These are phyloP conservation scores for Comarum palustre DNA, from an alignment of 306 rosid species.

Conservation along the genomic window DNA sequence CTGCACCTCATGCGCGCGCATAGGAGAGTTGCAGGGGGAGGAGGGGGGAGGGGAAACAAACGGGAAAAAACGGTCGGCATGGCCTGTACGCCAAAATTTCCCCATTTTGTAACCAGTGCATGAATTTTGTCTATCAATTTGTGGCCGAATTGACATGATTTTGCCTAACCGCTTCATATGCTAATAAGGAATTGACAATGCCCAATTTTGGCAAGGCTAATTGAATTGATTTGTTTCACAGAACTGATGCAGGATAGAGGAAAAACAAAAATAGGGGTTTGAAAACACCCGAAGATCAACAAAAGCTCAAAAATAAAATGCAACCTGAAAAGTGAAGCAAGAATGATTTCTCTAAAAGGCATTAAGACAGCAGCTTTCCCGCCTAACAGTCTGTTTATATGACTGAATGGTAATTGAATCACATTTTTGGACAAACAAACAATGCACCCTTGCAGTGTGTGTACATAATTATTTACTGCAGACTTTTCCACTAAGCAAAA, in stretches of 20 bases:
- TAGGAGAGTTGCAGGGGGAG: no score
- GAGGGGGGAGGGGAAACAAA: no score
- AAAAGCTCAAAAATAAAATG: constrained; percentile 14
- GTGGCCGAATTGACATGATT: no score
- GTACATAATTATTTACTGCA: constrained; percentile 34
- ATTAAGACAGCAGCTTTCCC: constrained; percentile 37
- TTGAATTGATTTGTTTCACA: constrained; percentile 6
- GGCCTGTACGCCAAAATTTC: no score
- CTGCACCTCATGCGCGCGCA: no score
- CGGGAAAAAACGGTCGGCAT: no score
- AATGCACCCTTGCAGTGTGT: constrained; percentile 38
- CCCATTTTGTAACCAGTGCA: no score
- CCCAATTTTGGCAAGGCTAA: neutral
- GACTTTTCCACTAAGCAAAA: constrained; percentile 24
- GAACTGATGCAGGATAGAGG: neutral
- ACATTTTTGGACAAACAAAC: constrained; percentile 32
- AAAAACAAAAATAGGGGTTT: neutral
- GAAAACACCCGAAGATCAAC: constrained; percentile 31
- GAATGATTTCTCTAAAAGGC: constrained; percentile 26
- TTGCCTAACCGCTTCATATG: no score
- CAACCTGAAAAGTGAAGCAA: constrained; percentile 30
- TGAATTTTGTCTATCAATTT: no score
- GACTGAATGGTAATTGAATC: constrained; percentile 41
- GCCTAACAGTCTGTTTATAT: constrained; percentile 47
- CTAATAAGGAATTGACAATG: no score